Base-by-base conservation (phyloP, 176 grass and related monocot genomes). In the Carex cristatella region DNA sequence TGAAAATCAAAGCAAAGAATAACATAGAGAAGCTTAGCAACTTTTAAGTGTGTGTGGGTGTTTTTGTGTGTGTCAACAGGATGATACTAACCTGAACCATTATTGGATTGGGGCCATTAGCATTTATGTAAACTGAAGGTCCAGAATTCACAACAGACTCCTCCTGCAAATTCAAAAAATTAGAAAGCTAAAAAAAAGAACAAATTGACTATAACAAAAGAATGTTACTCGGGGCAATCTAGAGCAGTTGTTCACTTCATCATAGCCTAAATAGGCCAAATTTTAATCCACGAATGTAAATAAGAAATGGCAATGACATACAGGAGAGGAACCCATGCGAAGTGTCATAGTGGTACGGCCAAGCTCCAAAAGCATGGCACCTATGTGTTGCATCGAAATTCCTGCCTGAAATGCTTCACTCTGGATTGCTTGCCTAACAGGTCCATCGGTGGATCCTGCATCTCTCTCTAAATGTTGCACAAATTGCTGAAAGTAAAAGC, bases 311-410 rank as follows among this genome's bases (percentile, higher is more conserved):
- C 16, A 58, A 79, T 56, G 82, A 81, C 91, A 90, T 98, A 98
- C 95, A 85, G 95, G 84, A 85, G 89, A 93, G 69, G 59, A 57
- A 55, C 93, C 89, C 90, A 91, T 92, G 18, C 88, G 87, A 81
- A 98, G 87, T 82, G 86, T 95, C 90, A 94, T 98, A 88, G 92
- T 98, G 72, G 93, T 98, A 42, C 91, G 93, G 66, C 93, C 96
- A 89, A 98, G 96, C 71, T 98, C 96, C 64, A 95, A 89, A 88
- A 98, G 82, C 91, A 98, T 91, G 38, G 91, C 83, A 87, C 96
- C 96, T 80, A 98, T 76, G 86, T 95, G 91, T 73, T 95, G 96
- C 91, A 98, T 95, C 3, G 85, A 78, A 74, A 95, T 78, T 85
- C 96, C 96, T 79, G 91, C 56, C 60, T 93, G 91, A 53, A 90